Evolutionary conservation across 225 moss, liverwort and hornwort genomes (phyloP), one percentile per base, ranked within the genome.

Genomic region (Takakia lepidozioides): DNA sequence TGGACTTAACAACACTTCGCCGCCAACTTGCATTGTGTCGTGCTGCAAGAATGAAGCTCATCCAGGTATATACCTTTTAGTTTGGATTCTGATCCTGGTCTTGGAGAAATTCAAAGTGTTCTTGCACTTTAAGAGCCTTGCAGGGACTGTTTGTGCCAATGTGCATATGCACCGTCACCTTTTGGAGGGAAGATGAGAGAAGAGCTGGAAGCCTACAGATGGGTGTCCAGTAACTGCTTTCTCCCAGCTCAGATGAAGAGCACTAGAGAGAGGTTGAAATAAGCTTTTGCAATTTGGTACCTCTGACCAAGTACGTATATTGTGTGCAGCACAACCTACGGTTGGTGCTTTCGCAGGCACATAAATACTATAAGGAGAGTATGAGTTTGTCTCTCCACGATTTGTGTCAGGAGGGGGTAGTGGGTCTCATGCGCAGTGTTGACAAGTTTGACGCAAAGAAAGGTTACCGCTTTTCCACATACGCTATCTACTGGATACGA

Each of bases 401-500:
- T 54, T 71, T 98, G 29, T 98, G 95, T 56, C 95, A 98, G 62
- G 95, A 90, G 68, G 95, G 95, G 0, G 95, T 85, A 0, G 44
- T 80, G 2, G 95, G 95, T 8, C 80, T 98, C 5, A 71, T 98
- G 62, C 84, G 81, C 25, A 89, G 84, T n/a, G 95, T 98, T 23
- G 90, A 90, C 57, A 98, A 85, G 54, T 98, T 98, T 2, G 95
- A 98, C 38, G 82, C 90, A 25, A 52, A 52, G 25, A 90, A 69
- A 54, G 90, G 95, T 1, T 75, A 85, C 45, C 72, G 95, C 6
- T 98, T 98, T 49, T 98, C 95, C 9, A 98, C 95, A 3, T 98
- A 98, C 43, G 95, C 87, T 49, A 70, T 87, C 14, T 98, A 98
- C 45, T 98, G 95, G 95, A 86, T 98, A 18, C 72, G 95, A 29